Percentiles rank a stretch among this genome's conserved stretches.
phyloP scores from a whole-genome alignment of 2,329 filamentous ascomycete genomes.

The Aspergillus pseudonomiae region DNA sequence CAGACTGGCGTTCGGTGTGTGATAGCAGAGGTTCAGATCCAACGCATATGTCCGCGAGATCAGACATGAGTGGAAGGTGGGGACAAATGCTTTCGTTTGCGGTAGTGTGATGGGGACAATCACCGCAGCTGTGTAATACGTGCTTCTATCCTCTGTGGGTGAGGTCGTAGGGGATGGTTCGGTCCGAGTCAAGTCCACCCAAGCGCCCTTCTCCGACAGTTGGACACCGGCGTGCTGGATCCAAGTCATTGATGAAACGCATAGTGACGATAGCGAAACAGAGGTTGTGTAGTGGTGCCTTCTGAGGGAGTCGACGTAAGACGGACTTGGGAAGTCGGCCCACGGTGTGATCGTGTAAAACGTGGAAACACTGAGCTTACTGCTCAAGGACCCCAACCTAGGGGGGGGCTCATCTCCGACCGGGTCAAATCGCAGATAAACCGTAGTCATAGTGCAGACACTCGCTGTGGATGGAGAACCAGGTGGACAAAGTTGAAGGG shows the following conservation, averaged over 20 bases:
- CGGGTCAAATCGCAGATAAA: not conserved
- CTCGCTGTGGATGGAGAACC: not conserved
- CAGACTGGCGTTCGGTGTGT: not conserved
- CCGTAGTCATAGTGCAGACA: not conserved
- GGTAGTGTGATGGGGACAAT: not conserved
- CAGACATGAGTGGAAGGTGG: not conserved
- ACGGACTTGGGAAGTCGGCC: not conserved
- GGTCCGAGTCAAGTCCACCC: not conserved
- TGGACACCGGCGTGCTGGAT: not conserved
- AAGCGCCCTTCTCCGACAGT: not conserved
- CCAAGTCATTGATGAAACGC: not conserved
- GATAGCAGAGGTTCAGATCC: not conserved
- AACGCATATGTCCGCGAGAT: not conserved
- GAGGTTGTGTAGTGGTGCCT: not conserved
- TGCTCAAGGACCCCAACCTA: not conserved
- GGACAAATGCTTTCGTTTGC: not conserved
- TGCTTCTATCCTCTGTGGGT: not conserved
- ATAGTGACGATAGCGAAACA: not conserved
- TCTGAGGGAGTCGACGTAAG: not conserved
- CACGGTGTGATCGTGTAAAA: not conserved
- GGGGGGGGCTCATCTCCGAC: not conserved
- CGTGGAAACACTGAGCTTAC: not conserved
- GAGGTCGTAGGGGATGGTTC: not conserved
- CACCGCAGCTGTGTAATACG: not conserved
- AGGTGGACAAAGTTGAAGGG: not conserved